Evolutionary conservation across 2,329 filamentous ascomycete genomes (phyloP), one percentile per base, ranked within the genome.

Genomic region (Neoarthrinium moseri): DNA sequence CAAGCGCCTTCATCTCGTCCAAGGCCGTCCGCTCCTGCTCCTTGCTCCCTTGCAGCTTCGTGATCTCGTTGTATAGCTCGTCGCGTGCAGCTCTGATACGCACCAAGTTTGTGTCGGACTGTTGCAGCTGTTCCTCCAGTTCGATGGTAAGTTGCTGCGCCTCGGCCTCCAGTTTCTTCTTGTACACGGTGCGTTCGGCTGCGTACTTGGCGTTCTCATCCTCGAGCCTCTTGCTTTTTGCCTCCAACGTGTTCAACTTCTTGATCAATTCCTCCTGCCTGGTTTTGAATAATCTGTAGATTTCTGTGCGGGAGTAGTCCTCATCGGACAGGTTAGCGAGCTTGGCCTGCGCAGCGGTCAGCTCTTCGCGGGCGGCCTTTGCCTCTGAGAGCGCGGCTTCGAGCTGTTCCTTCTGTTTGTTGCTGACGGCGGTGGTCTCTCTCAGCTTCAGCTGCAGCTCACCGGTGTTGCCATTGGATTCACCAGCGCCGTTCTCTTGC

Each of bases 191-290:
- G 45, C 94, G 78, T 64, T 99, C 94, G 2, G 89, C 83, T 57
- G 92, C 89, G 41, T 91, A 72, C 63, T 87, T 95, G 58, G 92
- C 86, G 5, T 88, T 86, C 59, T 96, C 91, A 63, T 95, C 87
- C 27, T 87, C 83, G 23, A 97, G 67, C 54, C 91, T 85, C 49
- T 87, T 84, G 64, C 96, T 96, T 11, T 85, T 87, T 4, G 90
- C 90, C 66, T 97, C 92, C 12, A 97, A 70, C 57, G 92, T 85
- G 64, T 99, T 99, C 59, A 96, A 84, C 29, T 90, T 85, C 65
- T 89, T 92, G 56, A 96, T 90, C 7, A 95, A 81, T 56, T 97
- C 92, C 60, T 97, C 94, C 57, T 95, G 89, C 58, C 96, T 90
- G 20, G 80, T 80, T 68, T 91, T 95, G 60, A 96, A 80, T 51